phyloP scores from a whole-genome alignment of 2,329 filamentous ascomycete genomes.

The Claviceps sp. region DNA sequence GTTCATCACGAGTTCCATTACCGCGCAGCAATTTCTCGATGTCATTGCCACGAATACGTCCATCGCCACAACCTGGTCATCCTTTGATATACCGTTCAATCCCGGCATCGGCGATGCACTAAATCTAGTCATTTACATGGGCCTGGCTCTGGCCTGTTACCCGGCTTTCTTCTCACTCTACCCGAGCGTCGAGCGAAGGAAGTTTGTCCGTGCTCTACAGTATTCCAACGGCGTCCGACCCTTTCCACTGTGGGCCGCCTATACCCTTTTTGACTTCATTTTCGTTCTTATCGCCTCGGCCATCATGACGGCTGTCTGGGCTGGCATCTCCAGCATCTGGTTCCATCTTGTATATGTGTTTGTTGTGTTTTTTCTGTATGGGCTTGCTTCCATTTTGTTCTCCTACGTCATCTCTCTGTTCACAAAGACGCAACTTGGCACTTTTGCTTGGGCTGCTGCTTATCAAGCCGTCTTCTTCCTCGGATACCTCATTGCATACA shows the following conservation, averaged over 20 bases:
- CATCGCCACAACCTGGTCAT: conserved; percentile 58
- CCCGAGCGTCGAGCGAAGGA: conserved; percentile 68
- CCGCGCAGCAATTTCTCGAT: conserved; percentile 52
- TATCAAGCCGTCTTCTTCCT: conserved; percentile 61
- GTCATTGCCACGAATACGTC: conserved; percentile 52
- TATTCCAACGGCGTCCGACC: conserved; percentile 85
- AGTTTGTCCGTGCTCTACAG: conserved; percentile 70
- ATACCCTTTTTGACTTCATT: conserved; percentile 65
- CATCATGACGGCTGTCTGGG: conserved; percentile 56
- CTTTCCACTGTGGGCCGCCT: conserved; percentile 73
- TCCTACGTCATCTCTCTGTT: conserved; percentile 75
- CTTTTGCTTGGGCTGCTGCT: conserved; percentile 72
- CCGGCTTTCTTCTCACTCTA: conserved; percentile 84
- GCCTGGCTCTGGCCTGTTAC: conserved; percentile 62
- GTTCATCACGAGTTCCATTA: conserved; percentile 42
- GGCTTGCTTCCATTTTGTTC: conserved; percentile 60
- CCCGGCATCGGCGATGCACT: conserved; percentile 58
- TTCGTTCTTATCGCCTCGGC: conserved; percentile 55
- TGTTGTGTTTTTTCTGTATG: conserved; percentile 67
- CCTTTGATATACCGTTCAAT: conserved; percentile 63
- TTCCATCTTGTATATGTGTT: conserved; percentile 74
- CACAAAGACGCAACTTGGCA: conserved; percentile 63
- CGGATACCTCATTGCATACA: conserved; percentile 57
- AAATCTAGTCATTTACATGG: conserved; percentile 71
- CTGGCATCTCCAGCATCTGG: conserved; percentile 51